Evolutionary conservation across 129 eudicot genomes (phyloP).

Genomic region (Flaveria bidentis): DNA sequence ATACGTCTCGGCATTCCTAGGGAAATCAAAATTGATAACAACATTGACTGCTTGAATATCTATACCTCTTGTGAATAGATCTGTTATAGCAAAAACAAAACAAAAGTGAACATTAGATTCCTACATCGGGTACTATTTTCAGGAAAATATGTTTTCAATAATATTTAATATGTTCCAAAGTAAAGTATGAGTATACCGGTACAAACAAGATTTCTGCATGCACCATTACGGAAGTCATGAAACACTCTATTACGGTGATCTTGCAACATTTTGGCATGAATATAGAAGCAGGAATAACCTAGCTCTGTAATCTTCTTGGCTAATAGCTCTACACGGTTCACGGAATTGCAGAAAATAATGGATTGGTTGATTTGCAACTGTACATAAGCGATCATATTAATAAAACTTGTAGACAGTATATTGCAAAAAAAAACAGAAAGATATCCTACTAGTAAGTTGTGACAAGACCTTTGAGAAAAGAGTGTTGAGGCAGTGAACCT

Average conservation of each 20-base stretch:
- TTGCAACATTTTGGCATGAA: too few relatives aligned
- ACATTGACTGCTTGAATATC: slow-evolving; percentile 85
- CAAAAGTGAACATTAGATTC: neutral
- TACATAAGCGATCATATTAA: slow-evolving; percentile 13
- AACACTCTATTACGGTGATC: too few relatives aligned
- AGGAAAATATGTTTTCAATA: neutral
- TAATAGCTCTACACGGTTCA: too few relatives aligned
- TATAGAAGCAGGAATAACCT: too few relatives aligned
- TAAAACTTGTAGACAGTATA: slow-evolving; percentile 18
- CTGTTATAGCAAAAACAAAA: slow-evolving; percentile 37
- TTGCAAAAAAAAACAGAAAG: neutral
- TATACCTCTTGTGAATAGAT: slow-evolving; percentile 77
- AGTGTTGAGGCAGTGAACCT: too few relatives aligned
- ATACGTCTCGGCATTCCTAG: slow-evolving; percentile 73
- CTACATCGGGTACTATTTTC: neutral
- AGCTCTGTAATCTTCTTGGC: too few relatives aligned
- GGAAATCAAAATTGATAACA: slow-evolving; percentile 77
- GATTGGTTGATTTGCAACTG: too few relatives aligned
- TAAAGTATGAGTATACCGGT: neutral
- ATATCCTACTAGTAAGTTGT: slow-evolving; percentile 13
- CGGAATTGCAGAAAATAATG: too few relatives aligned
- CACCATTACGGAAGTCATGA: too few relatives aligned
- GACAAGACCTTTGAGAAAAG: slow-evolving; percentile 45
- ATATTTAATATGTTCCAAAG: slow-evolving; percentile 3
- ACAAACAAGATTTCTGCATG: too few relatives aligned